Conservation (phyloP, 2,329 filamentous ascomycete genomes). For the Colletotrichum sp. region DNA sequence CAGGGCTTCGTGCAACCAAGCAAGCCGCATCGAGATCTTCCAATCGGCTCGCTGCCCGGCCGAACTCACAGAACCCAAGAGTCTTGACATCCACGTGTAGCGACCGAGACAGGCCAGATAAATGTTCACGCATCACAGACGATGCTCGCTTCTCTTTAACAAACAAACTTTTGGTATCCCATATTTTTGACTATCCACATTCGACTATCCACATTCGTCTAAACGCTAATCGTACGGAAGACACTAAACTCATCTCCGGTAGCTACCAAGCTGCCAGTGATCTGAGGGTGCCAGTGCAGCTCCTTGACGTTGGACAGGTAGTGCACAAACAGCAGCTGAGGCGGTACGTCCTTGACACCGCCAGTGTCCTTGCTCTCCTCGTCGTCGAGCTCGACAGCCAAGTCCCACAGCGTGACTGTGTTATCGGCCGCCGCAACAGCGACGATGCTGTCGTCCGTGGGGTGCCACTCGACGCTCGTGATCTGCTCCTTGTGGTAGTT, state of each 20-base stretch:
- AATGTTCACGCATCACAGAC: not conserved
- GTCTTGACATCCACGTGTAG: not conserved
- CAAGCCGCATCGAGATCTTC: not conserved
- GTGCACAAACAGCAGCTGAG: conserved; percentile 94
- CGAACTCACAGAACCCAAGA: not conserved
- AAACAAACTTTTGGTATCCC: conserved; percentile 20
- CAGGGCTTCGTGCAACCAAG: not conserved
- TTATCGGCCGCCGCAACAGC: conserved; percentile 92
- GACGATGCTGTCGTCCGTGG: conserved; percentile 94
- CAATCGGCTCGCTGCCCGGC: not conserved
- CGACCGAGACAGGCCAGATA: not conserved
- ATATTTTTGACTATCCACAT: conserved; percentile 22
- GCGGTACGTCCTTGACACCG: conserved; percentile 87
- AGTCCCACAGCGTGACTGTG: conserved; percentile 94
- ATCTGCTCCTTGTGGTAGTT: conserved; percentile 96
- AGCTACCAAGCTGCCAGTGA: conserved; percentile 85
- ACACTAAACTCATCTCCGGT: conserved; percentile 91
- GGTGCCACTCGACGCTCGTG: conserved; percentile 96
- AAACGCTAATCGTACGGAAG: conserved; percentile 85
- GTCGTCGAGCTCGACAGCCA: conserved; percentile 95
- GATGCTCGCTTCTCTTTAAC: not conserved
- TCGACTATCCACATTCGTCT: conserved; percentile 32
- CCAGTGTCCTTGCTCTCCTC: conserved; percentile 93
- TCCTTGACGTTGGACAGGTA: conserved; percentile 96
- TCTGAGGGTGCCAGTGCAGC: conserved; percentile 96